phyloP scores from a whole-genome alignment of 352 stramenopile species.

The Phytophthora kernoviae region DNA sequence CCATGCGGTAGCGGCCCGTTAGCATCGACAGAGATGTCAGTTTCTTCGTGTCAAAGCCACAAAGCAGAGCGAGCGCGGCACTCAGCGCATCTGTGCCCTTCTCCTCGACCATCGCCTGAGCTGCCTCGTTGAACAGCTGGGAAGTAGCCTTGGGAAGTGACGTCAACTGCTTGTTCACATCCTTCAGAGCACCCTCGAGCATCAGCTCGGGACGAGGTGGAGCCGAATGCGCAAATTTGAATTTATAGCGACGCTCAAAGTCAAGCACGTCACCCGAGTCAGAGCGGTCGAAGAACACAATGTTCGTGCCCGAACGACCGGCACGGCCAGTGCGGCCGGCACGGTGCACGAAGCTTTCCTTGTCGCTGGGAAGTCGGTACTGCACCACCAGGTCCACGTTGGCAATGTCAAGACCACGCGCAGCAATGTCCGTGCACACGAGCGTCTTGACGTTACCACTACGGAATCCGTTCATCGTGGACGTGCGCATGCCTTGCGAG shows the following conservation, averaged over 20 bases:
- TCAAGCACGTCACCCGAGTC: constrained; percentile 72
- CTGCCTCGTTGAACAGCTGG: constrained; percentile 64
- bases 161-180: constrained; percentile 57
- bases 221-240: constrained; percentile 67
- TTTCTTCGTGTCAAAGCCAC: constrained; percentile 77
- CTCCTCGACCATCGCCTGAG: constrained; percentile 57
- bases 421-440: constrained; percentile 91
- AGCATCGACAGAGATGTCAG: constrained; percentile 77
- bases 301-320: constrained; percentile 80
- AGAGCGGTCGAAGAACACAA: constrained; percentile 83
- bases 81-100: constrained; percentile 63
- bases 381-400: constrained; percentile 94
- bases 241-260: constrained; percentile 82
- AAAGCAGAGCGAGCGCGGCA: constrained; percentile 71
- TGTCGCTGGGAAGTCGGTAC: constrained; percentile 92
- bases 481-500: constrained; percentile 88
- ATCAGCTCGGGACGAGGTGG: constrained; percentile 64
- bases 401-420: constrained; percentile 89
- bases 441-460: constrained; percentile 93
- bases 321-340: constrained; percentile 90
- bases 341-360: constrained; percentile 95
- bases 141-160: constrained; percentile 49
- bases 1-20: constrained; percentile 61
- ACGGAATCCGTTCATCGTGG: constrained; percentile 97
- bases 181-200: constrained; percentile 56